Conservation (phyloP, 176 grass and related monocot genomes). For the Lolium multiflorum region DNA sequence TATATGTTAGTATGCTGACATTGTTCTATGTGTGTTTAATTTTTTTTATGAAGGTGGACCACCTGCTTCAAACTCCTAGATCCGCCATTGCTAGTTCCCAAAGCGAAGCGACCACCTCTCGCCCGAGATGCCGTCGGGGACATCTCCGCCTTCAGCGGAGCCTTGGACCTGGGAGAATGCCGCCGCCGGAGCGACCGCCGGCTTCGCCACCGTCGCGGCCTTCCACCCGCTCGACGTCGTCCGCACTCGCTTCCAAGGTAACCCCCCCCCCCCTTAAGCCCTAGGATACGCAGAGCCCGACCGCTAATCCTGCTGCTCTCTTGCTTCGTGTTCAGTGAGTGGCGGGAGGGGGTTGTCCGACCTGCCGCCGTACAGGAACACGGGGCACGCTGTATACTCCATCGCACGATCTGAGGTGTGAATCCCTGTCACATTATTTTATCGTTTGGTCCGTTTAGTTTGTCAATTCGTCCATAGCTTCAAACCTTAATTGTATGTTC, state of each 20-base stretch:
- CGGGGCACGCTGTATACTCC: conserved; percentile 79
- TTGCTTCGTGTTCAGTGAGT: conserved; percentile 59
- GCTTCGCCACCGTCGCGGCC: conserved; percentile 84
- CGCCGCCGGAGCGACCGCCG: conserved; percentile 74
- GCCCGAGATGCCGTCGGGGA: conserved; percentile 46
- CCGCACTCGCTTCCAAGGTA: conserved; percentile 97
- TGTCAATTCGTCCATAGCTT: neutral
- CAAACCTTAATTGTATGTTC: neutral
- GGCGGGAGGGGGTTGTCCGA: conserved; percentile 56
- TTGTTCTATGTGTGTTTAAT: too few species aligned
- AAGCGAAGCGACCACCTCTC: conserved; percentile 19
- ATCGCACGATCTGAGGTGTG: conserved; percentile 84
- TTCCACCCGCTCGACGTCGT: conserved; percentile 97
- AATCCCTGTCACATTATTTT: neutral
- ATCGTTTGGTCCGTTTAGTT: neutral
- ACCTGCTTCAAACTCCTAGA: too few species aligned
- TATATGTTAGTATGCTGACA: too few species aligned
- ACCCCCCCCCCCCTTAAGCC: neutral
- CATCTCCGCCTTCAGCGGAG: too few species aligned
- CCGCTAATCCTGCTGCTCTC: conserved; percentile 7
- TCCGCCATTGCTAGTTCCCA: too few species aligned
- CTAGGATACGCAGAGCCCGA: neutral
- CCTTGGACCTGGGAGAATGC: conserved; percentile 93
- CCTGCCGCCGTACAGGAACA: conserved; percentile 80
- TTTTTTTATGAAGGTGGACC: too few species aligned